A percentile compares a stretch with the other conserved stretches of the same genome.
Conservation (phyloP, 1,284 basidiomycete species). For the Vanrija humicola region DNA sequence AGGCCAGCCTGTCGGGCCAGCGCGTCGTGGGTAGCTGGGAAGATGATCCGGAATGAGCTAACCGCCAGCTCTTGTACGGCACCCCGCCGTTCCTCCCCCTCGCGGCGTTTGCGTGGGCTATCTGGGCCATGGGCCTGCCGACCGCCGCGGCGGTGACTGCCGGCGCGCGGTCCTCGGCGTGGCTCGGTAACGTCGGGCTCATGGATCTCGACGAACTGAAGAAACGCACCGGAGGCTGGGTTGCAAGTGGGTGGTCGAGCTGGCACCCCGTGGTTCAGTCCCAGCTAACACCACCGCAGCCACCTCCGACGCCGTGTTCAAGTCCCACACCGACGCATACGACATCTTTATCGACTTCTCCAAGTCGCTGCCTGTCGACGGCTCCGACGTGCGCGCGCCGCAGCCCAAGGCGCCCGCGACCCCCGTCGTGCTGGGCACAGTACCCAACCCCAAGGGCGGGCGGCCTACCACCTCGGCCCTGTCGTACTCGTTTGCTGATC, state of each 20-base stretch:
- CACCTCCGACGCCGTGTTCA: constrained; percentile 41
- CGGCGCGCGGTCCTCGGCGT: constrained; percentile 16
- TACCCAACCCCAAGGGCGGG: background rate
- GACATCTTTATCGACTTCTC: constrained; percentile 46
- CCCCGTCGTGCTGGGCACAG: constrained; percentile 1
- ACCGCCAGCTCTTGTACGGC: constrained; percentile 38
- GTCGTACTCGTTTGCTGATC: constrained; percentile 36
- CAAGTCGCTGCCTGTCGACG: constrained; percentile 10
- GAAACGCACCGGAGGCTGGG: constrained; percentile 33
- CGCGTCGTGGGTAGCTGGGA: constrained; percentile 29
- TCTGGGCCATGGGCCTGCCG: constrained; percentile 38
- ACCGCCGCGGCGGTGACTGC: constrained; percentile 16
- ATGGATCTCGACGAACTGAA: constrained; percentile 39
- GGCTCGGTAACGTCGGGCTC: constrained; percentile 41
- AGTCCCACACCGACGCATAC: constrained; percentile 34
- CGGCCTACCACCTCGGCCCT: constrained; percentile 8
- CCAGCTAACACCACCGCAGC: constrained; percentile 19
- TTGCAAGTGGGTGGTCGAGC: constrained; percentile 38
- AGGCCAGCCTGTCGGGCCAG: constrained; percentile 36
- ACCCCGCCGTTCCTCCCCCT: constrained; percentile 39
- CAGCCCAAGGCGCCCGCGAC: constrained; percentile 3
- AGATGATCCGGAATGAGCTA: background rate
- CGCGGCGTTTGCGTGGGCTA: constrained; percentile 38
- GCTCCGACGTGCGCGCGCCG: constrained; percentile 11
- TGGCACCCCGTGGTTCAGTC: background rate